Base-by-base conservation (phyloP, 2,329 filamentous ascomycete genomes). In the Pseudocercospora fijiensis region DNA sequence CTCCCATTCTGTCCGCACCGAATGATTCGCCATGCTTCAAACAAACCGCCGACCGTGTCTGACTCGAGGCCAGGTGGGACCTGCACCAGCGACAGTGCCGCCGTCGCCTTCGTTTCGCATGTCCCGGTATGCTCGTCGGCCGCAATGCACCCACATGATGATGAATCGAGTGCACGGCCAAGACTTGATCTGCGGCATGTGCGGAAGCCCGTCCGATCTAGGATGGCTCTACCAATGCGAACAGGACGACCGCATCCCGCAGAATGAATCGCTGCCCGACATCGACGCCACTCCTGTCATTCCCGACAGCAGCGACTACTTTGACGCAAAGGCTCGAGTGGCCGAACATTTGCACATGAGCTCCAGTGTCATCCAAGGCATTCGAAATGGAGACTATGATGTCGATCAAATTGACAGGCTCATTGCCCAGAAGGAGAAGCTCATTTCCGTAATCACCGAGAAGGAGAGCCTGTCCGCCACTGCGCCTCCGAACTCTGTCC, bases 181-280 rank as follows among this genome's bases (percentile, higher is more conserved):
- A 20, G 53, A 56, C 26, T 73, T 80, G 27, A 72, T 75, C 18
- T 95, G 91, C 76, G 77, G 82, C 7, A 72, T 81, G 24, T 95
- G 91, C 70, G 78, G 78, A 43, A 77, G 78, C 45, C 75, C 76
- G 1, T 84, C 88, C 0, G 77, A 81, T 16, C 81, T 88, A 59
- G 89, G 90, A 26, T 95, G 89, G 85, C 78, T 95, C 22, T 95
- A 91, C 75, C 81, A 84, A 64, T 95, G 91, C 75, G 84, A 82
- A 11, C 85, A 90, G 73, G 90, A 92, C 65, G 33, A 66, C 16
- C 62, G 68, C n/a, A 52, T 66, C 9, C 59, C 57, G 9, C 65
- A 65, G 24, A 13, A 61, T 18, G 52, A 64, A 5, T 43, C 62
- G 18, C 49, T 66, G 24, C 55, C 65, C 11, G 61, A 67, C 11